A percentile compares a stretch with the other conserved stretches of the same genome.
These are phyloP conservation scores for Colletotrichum tabaci DNA, from an alignment of 2,329 filamentous ascomycete species.

Conservation along the genomic window DNA sequence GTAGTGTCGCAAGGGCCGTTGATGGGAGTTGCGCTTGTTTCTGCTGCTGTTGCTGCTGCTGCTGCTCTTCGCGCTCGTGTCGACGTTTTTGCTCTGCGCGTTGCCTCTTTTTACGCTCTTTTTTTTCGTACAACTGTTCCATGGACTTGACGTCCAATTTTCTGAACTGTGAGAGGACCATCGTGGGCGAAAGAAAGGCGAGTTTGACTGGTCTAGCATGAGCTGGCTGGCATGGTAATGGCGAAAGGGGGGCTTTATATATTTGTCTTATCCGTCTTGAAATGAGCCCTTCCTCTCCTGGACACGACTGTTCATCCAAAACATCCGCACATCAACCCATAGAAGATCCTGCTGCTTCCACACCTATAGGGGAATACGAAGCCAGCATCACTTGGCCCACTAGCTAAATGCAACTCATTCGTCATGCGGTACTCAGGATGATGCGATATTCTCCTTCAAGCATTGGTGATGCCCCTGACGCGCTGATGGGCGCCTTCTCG, in stretches of 20 bases:
- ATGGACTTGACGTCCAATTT: conserved; percentile 3
- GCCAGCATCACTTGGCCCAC: not conserved
- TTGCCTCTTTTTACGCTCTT: conserved; percentile 1
- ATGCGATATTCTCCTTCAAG: not conserved
- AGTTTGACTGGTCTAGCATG: not conserved
- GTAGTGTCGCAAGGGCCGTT: not conserved
- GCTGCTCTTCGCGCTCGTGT: conserved; percentile 1
- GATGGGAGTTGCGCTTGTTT: not conserved
- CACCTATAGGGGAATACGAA: not conserved
- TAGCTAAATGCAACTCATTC: not conserved
- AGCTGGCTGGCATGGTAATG: conserved; percentile 3
- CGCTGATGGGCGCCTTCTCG: not conserved
- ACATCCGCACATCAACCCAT: not conserved
- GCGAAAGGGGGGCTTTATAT: conserved; percentile 5
- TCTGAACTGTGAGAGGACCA: not conserved
- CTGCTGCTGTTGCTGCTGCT: not conserved
- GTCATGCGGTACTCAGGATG: not conserved
- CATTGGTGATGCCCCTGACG: not conserved
- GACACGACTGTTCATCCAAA: not conserved
- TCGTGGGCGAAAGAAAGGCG: not conserved
- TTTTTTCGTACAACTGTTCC: conserved; percentile 5
- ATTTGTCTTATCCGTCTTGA: not conserved
- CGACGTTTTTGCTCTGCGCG: conserved; percentile 1
- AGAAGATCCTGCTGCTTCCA: conserved; percentile 2
- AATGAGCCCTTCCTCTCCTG: not conserved